Evolutionary conservation across 257 asterid genomes (phyloP), one percentile per base, ranked within the genome.

Genomic region (Paulownia fortunei): DNA sequence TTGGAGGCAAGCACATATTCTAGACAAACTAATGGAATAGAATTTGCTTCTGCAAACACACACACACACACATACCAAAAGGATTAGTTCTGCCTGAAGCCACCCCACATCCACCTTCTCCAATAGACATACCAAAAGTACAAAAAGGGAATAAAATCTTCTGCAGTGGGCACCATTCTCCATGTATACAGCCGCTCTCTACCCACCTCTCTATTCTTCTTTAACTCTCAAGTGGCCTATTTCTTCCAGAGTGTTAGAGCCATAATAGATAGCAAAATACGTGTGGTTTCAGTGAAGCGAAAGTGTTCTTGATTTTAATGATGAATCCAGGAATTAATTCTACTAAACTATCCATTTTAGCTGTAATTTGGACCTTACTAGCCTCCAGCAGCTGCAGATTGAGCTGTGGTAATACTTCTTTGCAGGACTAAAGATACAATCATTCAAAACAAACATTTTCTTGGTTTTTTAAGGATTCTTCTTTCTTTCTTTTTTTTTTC

Each of bases 1-100:
- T 72, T 55, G 65, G 78, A 46, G 76, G 72, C 36, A 76, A 81
- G 82, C 72, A 81, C 27, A 64, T 76, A 68, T 72, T 81, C 82
- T 56, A 24, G 0, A 62, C 68, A 23, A 72, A 18, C 74, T 19
- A 34, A 12, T 23, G 75, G 26, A 18, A 59, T 21, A 46, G 10
- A 54, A 64, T 6, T 41, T 26, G 67, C 55, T 19, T 5, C 51
- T 15, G 7, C 12, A 42, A 42, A 26, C 41, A 68, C 75, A 76
- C 41, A 75, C 64, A 47, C 26, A 47, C 60, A 27, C 64, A 46
- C 56, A 49, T 4, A 30, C 36, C 4, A 4, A 15, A 49, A 49
- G 56, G 23, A 49, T 49, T 18, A 16, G 5, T 49, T 49, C 27
- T 54, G 60, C 27, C 21, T 18, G 60, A 54, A 8, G 60, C 60